A percentile compares a stretch with the other conserved stretches of the same genome.
phyloP scores from a whole-genome alignment of 768 basidiomycete species.

The Calvatia gigantea region DNA sequence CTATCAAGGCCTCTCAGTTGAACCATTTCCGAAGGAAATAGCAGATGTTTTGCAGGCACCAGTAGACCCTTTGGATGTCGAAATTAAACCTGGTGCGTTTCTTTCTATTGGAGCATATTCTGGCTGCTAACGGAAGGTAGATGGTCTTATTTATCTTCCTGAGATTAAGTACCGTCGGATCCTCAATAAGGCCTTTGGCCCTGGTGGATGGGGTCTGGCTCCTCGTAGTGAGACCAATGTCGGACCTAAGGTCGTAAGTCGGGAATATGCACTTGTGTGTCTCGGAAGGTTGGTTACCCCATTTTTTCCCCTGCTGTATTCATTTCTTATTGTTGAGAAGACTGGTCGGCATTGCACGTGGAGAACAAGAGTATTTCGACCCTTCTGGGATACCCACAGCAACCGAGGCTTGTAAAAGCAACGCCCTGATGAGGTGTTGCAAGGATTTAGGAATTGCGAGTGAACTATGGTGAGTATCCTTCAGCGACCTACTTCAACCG shows the following conservation, averaged over 20 bases:
- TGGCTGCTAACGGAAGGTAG: constrained; percentile 33
- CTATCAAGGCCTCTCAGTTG: constrained; percentile 74
- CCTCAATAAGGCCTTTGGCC: constrained; percentile 91
- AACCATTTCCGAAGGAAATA: constrained; percentile 76
- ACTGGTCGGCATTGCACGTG: constrained; percentile 85
- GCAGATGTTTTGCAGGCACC: constrained; percentile 72
- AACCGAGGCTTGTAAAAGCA: constrained; percentile 92
- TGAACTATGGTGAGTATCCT: constrained; percentile 76
- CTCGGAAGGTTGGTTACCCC: constrained; percentile 69
- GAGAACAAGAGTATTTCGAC: constrained; percentile 97
- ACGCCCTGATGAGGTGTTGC: constrained; percentile 96
- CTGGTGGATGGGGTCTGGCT: constrained; percentile 95
- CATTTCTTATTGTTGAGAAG: constrained; percentile 32
- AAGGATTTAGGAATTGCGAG: constrained; percentile 96
- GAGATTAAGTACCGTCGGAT: constrained; percentile 96
- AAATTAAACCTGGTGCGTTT: constrained; percentile 86
- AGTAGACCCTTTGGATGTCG: constrained; percentile 74
- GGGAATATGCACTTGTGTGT: constrained; percentile 94
- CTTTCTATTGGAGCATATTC: background rate
- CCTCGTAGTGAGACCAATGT: constrained; percentile 92
- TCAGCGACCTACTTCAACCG: background rate
- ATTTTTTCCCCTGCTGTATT: background rate
- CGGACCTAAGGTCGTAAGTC: constrained; percentile 79
- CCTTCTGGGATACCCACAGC: constrained; percentile 88
- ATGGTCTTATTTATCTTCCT: constrained; percentile 91